A percentile compares a stretch with the other conserved stretches of the same genome.
Evolutionary conservation across 2,329 filamentous ascomycete species (phyloP).

Genomic region (Colletotrichum paranaense): DNA sequence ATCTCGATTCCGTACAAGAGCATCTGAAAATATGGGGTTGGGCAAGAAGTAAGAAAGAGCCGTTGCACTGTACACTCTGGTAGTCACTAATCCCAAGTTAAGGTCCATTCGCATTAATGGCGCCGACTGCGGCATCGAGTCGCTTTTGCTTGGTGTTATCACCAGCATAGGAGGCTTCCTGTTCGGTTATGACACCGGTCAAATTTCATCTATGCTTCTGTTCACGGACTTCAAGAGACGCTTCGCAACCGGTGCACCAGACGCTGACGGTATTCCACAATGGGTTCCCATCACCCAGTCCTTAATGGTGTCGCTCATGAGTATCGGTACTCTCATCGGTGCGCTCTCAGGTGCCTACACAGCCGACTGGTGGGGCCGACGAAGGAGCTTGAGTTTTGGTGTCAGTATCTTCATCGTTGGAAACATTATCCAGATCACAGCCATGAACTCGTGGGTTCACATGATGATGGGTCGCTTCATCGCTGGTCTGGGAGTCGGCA

Average conservation of each 20-base stretch:
- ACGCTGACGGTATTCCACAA: conserved; percentile 48
- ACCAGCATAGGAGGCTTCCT: conserved; percentile 71
- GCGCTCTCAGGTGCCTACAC: conserved; percentile 64
- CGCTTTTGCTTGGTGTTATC: conserved; percentile 58
- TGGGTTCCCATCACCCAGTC: conserved; percentile 58
- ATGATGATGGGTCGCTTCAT: conserved; percentile 74
- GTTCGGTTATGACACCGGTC: conserved; percentile 73
- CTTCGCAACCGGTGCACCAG: conserved; percentile 59
- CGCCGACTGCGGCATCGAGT: conserved; percentile 53
- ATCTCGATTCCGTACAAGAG: background rate
- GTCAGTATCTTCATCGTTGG: conserved; percentile 71
- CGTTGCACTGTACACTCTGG: too few species aligned
- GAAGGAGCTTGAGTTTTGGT: conserved; percentile 63
- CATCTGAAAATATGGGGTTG: conserved; percentile 24
- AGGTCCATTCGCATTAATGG: conserved; percentile 56
- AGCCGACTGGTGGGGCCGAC: conserved; percentile 68
- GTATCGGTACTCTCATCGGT: conserved; percentile 66
- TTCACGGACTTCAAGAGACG: conserved; percentile 66
- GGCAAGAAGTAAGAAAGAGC: conserved; percentile 28
- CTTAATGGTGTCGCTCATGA: conserved; percentile 66
- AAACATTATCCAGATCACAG: conserved; percentile 74
- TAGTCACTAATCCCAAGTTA: background rate
- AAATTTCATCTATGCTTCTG: conserved; percentile 64
- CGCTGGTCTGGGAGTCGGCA: conserved; percentile 75
- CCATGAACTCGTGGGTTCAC: conserved; percentile 70